These are phyloP conservation scores for Epichloe scottii DNA, from an alignment of 2,329 filamentous ascomycete genomes.

Conservation along the genomic window DNA sequence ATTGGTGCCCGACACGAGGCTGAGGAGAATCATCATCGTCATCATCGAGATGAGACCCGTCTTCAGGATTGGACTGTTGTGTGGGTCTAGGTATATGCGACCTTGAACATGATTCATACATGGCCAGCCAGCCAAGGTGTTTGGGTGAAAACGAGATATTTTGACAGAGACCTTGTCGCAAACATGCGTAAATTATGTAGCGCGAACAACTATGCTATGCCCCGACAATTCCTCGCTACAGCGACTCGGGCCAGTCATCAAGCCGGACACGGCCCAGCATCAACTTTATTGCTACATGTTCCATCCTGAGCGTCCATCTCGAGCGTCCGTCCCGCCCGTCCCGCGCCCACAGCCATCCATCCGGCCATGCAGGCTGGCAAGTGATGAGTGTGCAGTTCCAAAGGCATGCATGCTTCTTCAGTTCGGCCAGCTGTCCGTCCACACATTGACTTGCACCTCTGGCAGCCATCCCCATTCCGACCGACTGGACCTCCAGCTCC, in stretches of 20 bases:
- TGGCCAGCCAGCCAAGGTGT: too few relatives aligned
- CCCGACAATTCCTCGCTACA: neutral
- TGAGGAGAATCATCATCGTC: too few relatives aligned
- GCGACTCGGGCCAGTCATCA: neutral
- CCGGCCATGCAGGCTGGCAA: too few relatives aligned
- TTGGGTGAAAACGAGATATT: neutral
- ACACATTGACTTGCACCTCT: conserved; percentile 4
- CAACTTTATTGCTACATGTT: neutral
- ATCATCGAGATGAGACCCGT: too few relatives aligned
- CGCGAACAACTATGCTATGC: conserved; percentile 3
- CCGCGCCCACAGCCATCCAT: too few relatives aligned
- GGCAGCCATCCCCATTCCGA: conserved; percentile 3
- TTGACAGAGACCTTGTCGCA: neutral
- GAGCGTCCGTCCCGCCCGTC: too few relatives aligned
- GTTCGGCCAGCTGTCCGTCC: neutral
- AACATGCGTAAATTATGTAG: neutral
- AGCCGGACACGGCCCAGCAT: neutral
- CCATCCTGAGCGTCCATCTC: too few relatives aligned
- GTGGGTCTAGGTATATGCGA: too few relatives aligned
- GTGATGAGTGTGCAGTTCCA: neutral
- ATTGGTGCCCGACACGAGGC: too few relatives aligned
- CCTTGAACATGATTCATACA: neutral
- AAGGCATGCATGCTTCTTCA: neutral
- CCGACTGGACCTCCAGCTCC: conserved; percentile 13
- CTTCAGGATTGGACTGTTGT: too few relatives aligned